Percentiles rank a stretch among this genome's conserved stretches.
These are phyloP conservation scores for Salvia splendens DNA, from an alignment of 257 asterid genomes.

Conservation along the genomic window DNA sequence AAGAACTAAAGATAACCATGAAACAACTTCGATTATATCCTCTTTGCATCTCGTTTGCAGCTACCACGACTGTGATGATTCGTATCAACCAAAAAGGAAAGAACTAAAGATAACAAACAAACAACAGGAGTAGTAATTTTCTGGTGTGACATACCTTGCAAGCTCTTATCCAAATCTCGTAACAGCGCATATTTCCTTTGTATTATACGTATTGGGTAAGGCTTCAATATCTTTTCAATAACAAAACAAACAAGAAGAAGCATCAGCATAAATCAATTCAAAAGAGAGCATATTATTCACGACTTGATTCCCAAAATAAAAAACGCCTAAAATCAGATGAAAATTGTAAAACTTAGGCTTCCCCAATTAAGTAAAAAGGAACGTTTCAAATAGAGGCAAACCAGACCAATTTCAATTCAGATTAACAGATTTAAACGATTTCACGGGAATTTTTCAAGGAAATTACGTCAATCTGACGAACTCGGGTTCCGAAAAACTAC, in stretches of 20 bases:
- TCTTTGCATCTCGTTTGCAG: too few relatives aligned
- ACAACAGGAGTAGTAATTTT: background rate
- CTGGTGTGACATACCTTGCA: conserved; percentile 59
- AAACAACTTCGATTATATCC: too few relatives aligned
- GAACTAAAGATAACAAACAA: background rate
- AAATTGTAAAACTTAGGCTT: background rate
- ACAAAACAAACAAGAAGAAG: background rate
- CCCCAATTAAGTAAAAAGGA: conserved; percentile 6
- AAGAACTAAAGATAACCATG: too few relatives aligned
- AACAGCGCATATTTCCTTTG: conserved; percentile 79
- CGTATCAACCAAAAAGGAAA: too few relatives aligned
- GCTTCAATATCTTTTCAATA: conserved; percentile 71
- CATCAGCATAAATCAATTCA: conserved; percentile 11
- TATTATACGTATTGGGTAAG: conserved; percentile 72
- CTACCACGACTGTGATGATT: too few relatives aligned
- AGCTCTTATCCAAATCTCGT: conserved; percentile 84
- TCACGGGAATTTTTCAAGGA: background rate
- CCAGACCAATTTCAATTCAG: too few relatives aligned
- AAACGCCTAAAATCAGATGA: background rate
- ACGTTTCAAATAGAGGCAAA: background rate
- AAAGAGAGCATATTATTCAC: background rate
- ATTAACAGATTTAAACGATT: background rate
- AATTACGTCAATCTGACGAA: background rate
- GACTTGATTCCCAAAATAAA: background rate
- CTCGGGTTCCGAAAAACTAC: conserved; percentile 30